Conservation (phyloP, 352 stramenopile genomes). For the Phytopythium mirpurense region DNA sequence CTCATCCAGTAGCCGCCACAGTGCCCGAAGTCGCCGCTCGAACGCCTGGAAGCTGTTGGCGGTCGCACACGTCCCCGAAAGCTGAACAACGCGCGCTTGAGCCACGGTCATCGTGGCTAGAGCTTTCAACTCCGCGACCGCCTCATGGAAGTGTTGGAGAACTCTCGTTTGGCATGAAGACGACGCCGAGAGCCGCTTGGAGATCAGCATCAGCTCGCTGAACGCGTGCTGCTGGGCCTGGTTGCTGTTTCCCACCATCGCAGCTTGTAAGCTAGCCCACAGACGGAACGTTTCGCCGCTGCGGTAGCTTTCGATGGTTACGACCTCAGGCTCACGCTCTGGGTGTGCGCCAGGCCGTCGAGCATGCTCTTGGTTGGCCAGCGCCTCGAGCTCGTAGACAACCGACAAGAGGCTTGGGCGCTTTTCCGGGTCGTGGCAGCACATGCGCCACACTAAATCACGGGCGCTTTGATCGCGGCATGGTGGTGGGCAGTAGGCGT, state of each 20-base stretch:
- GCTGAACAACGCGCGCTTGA: not conserved
- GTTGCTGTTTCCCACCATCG: too few species aligned
- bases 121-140: not conserved
- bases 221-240: not conserved
- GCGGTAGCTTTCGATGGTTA: not conserved
- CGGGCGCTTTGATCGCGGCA: too few species aligned
- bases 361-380: not conserved
- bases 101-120: not conserved
- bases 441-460: not conserved
- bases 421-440: not conserved
- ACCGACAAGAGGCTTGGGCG: not conserved
- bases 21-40: not conserved
- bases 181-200: not conserved
- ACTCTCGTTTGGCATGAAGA: not conserved
- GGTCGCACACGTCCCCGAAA: not conserved
- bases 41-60: not conserved
- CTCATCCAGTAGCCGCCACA: not conserved
- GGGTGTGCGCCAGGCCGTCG: too few species aligned
- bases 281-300: not conserved
- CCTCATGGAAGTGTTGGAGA: not conserved
- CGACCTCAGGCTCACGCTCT: not conserved
- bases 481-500: too few species aligned
- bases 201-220: not conserved
- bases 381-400: not conserved
- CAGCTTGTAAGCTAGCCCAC: too few species aligned